phyloP scores from a whole-genome alignment of 768 basidiomycete genomes.

The Cystobasidium onofrii region DNA sequence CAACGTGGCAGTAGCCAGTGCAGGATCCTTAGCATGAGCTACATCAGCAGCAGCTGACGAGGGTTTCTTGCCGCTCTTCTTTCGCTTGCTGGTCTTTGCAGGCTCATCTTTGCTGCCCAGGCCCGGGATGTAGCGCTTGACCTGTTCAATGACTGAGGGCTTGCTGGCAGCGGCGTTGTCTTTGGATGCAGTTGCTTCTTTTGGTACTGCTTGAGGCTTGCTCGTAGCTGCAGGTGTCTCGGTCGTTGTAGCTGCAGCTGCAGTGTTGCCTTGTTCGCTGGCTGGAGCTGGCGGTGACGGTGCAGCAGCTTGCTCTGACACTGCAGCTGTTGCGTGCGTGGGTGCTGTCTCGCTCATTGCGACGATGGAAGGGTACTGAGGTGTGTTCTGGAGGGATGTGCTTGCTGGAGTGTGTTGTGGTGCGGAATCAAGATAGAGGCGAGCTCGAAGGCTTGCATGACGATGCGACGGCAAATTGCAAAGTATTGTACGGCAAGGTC shows the following conservation, averaged over 20 bases:
- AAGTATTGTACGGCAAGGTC: too few relatives aligned
- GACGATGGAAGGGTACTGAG: not conserved
- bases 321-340: not conserved
- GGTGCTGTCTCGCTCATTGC: not conserved
- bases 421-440: not conserved
- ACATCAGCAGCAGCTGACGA: not conserved
- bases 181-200: not conserved
- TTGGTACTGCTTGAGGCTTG: not conserved
- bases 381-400: not conserved
- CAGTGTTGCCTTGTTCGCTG: not conserved
- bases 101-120: not conserved
- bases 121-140: slow-evolving; percentile 25
- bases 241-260: not conserved
- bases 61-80: not conserved
- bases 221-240: not conserved
- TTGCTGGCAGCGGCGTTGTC: not conserved
- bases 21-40: slow-evolving; percentile 2
- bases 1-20: slow-evolving; percentile 16
- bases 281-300: not conserved
- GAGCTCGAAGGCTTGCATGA: too few relatives aligned
- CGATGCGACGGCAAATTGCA: too few relatives aligned
- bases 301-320: slow-evolving; percentile 5
- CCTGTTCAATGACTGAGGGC: not conserved
- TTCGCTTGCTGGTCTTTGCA: slow-evolving; percentile 1
- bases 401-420: not conserved